phyloP scores from a whole-genome alignment of 2,329 filamentous ascomycete genomes.

The Fusarium sp. region DNA sequence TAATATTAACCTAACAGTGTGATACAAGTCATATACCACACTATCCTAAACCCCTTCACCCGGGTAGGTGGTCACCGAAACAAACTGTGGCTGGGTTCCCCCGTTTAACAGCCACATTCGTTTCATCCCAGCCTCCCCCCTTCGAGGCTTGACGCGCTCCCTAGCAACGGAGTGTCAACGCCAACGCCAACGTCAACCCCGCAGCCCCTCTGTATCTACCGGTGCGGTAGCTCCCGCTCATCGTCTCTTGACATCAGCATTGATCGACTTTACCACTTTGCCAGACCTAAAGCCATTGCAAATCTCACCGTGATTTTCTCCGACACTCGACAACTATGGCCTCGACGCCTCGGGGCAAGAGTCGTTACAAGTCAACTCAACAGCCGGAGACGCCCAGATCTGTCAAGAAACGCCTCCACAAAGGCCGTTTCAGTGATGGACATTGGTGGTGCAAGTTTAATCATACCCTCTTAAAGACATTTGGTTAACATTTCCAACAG shows the following conservation, averaged over 20 bases:
- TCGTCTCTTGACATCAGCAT: background rate
- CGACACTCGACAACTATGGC: conserved; percentile 9
- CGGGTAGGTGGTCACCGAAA: background rate
- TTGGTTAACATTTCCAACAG: conserved; percentile 35
- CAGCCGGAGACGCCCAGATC: conserved; percentile 40
- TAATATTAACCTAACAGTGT: no score
- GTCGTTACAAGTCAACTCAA: background rate
- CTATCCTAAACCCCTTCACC: background rate
- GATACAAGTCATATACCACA: no score
- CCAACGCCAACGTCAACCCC: conserved; percentile 4
- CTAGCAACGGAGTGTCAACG: background rate
- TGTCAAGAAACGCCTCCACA: conserved; percentile 44
- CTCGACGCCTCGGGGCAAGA: conserved; percentile 26
- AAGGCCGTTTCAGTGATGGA: conserved; percentile 48
- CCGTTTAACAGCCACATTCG: background rate
- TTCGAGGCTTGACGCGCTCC: conserved; percentile 1
- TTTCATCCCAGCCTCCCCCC: background rate
- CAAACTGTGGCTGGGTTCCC: background rate
- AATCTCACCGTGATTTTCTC: background rate
- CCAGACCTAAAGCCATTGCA: background rate
- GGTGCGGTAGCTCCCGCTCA: conserved; percentile 22
- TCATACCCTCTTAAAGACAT: background rate
- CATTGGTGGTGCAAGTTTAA: conserved; percentile 51
- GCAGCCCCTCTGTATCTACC: conserved; percentile 3
- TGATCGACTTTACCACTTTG: background rate